phyloP scores from a whole-genome alignment of 2,329 filamentous ascomycete genomes.

The Ceratocystis alfenasii region DNA sequence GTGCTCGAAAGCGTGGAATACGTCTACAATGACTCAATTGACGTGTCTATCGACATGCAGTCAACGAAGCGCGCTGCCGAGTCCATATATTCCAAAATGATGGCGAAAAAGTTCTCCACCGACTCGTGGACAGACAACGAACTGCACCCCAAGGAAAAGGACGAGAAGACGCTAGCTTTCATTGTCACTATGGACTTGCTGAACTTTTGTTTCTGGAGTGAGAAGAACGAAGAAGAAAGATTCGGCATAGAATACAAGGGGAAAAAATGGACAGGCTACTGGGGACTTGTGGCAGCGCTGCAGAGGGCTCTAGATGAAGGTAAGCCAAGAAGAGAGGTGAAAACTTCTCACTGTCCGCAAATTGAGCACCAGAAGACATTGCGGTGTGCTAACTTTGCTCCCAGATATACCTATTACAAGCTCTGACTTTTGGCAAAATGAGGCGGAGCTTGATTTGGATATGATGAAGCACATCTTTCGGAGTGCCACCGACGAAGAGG shows the following conservation, averaged over 20 bases:
- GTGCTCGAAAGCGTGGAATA: slow-evolving; percentile 74
- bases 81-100: slow-evolving; percentile 69
- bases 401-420: slow-evolving; percentile 77
- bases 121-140: slow-evolving; percentile 80
- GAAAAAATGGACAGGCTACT: slow-evolving; percentile 84
- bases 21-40: slow-evolving; percentile 84
- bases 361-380: background rate
- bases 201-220: slow-evolving; percentile 96
- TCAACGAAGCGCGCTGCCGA: slow-evolving; percentile 73
- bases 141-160: slow-evolving; percentile 72
- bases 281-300: slow-evolving; percentile 78
- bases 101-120: slow-evolving; percentile 69
- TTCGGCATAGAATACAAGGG: slow-evolving; percentile 76
- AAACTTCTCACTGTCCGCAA: too few species aligned
- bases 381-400: slow-evolving; percentile 11
- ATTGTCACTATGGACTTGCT: slow-evolving; percentile 96
- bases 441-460: slow-evolving; percentile 63
- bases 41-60: slow-evolving; percentile 76
- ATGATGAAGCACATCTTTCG: slow-evolving; percentile 68
- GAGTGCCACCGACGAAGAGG: slow-evolving; percentile 73
- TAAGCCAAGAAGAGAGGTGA: slow-evolving; percentile 23
- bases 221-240: slow-evolving; percentile 52
- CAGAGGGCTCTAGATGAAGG: slow-evolving; percentile 83
- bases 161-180: slow-evolving; percentile 72
- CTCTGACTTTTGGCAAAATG: slow-evolving; percentile 72